Percentiles rank a stretch among this genome's conserved stretches.
These are phyloP conservation scores for Fusarium tjaetaba DNA, from an alignment of 2,329 filamentous ascomycete species.

Conservation along the genomic window DNA sequence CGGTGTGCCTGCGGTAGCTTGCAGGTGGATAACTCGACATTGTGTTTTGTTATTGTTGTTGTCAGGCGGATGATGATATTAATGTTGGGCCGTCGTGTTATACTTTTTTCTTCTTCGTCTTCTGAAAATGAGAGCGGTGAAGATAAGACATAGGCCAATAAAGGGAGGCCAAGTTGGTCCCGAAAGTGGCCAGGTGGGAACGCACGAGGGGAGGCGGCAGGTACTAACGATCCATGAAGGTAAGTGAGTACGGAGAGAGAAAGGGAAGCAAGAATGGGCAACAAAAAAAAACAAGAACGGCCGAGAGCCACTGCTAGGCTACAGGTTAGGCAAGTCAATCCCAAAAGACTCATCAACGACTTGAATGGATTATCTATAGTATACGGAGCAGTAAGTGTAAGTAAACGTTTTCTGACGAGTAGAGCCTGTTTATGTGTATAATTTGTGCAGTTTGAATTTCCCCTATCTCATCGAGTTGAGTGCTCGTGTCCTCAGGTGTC, in stretches of 20 bases:
- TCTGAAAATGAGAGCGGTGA: slow-evolving; percentile 18
- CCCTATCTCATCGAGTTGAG: slow-evolving; percentile 11
- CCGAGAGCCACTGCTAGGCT: not conserved
- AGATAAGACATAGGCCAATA: slow-evolving; percentile 13
- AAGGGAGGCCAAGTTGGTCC: slow-evolving; percentile 12
- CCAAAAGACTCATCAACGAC: not conserved
- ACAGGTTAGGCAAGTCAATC: not conserved
- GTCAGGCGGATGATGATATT: slow-evolving; percentile 26
- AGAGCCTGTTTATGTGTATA: not conserved
- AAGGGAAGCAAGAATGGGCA: not conserved
- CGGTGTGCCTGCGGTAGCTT: slow-evolving; percentile 32
- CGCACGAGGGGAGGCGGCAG: not conserved
- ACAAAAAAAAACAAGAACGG: not conserved
- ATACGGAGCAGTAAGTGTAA: not conserved
- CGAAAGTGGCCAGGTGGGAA: slow-evolving; percentile 20
- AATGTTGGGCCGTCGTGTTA: slow-evolving; percentile 9
- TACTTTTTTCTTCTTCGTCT: slow-evolving; percentile 8
- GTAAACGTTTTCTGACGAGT: not conserved
- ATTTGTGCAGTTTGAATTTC: not conserved
- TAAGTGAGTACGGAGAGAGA: not conserved
- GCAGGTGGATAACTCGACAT: slow-evolving; percentile 5
- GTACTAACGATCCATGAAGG: not conserved
- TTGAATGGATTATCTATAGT: not conserved
- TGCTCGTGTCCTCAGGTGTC: slow-evolving; percentile 9
- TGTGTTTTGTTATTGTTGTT: slow-evolving; percentile 25